These are phyloP conservation scores for Trichothecium sympodiale DNA, from an alignment of 2,329 filamentous ascomycete species.

Conservation along the genomic window DNA sequence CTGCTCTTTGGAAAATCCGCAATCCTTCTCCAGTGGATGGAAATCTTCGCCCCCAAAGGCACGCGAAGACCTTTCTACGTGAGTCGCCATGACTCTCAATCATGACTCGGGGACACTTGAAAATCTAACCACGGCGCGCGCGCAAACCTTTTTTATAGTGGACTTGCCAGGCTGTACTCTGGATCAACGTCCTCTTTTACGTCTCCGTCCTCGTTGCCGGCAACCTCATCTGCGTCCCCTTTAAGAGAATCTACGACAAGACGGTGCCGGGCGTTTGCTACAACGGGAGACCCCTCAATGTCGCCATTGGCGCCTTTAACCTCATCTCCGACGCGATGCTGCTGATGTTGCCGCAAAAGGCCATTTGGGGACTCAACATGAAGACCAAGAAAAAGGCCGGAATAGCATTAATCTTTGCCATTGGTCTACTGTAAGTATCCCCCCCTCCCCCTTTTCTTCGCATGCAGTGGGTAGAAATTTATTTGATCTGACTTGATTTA, in stretches of 20 bases:
- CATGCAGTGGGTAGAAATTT: no score
- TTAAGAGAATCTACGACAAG: not conserved
- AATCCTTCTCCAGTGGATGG: no score
- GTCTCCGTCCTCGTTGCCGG: not conserved
- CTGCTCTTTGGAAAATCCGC: no score
- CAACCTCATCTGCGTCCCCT: not conserved
- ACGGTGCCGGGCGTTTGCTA: not conserved
- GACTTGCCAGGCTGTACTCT: not conserved
- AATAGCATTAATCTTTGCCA: slow-evolving; percentile 9
- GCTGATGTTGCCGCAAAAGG: slow-evolving; percentile 8
- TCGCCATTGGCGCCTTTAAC: slow-evolving; percentile 7
- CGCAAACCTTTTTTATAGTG: not conserved
- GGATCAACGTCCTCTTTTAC: slow-evolving; percentile 2
- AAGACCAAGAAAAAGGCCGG: slow-evolving; percentile 9
- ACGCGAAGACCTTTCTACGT: no score
- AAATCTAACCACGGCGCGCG: no score
- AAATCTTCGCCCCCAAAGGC: no score
- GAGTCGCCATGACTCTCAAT: no score
- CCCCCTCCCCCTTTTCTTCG: no score
- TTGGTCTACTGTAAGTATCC: slow-evolving; percentile 10
- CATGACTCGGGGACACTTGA: no score
- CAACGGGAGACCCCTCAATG: not conserved
- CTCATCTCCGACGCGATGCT: slow-evolving; percentile 11
- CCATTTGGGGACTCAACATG: slow-evolving; percentile 10
- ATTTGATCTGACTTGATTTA: no score